phyloP scores from a whole-genome alignment of 257 asterid species.

The Prunella vulgaris region DNA sequence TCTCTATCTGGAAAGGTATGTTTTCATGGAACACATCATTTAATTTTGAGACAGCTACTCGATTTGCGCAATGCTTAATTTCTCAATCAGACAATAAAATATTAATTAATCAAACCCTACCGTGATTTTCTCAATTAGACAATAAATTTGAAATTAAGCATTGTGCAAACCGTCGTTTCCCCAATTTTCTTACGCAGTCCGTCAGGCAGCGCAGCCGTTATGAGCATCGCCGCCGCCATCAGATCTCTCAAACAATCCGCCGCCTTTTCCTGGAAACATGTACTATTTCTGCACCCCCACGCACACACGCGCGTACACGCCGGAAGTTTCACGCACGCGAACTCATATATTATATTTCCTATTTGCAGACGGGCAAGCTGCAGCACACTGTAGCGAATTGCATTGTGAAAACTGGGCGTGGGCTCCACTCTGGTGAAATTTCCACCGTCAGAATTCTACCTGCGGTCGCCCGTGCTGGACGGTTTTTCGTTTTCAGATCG shows the following conservation, averaged over 20 bases:
- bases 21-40: too few species aligned
- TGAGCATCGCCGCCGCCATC: conserved; percentile 41
- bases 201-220: too few species aligned
- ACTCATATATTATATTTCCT: conserved; percentile 15
- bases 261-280: conserved; percentile 68
- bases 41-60: too few species aligned
- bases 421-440: conserved; percentile 77
- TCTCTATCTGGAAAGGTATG: too few species aligned
- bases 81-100: too few species aligned
- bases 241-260: conserved; percentile 43
- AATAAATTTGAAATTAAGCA: too few species aligned
- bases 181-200: too few species aligned
- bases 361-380: conserved; percentile 67
- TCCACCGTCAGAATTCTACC: conserved; percentile 63
- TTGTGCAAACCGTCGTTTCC: too few species aligned
- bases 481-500: conserved; percentile 58
- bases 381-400: conserved; percentile 68
- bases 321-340: background rate
- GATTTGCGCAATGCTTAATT: too few species aligned
- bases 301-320: background rate
- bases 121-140: too few species aligned
- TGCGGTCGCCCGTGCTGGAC: conserved; percentile 61
- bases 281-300: conserved; percentile 20
- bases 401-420: conserved; percentile 63
- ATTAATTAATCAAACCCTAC: too few species aligned